phyloP scores from a whole-genome alignment of 2,329 filamentous ascomycete genomes.

The Calcarisporium arbuscula region DNA sequence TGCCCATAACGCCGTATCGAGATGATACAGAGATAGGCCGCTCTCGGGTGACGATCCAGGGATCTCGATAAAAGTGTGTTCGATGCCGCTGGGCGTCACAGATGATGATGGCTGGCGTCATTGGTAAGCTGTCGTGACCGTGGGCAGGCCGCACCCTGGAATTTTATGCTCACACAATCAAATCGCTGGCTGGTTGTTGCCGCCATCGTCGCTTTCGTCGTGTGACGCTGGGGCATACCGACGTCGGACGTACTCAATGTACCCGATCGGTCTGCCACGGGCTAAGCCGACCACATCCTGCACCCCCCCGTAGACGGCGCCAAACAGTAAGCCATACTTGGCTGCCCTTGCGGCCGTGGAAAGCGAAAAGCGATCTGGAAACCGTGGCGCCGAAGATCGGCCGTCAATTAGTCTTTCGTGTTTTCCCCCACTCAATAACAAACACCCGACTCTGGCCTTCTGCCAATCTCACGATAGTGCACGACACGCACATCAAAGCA shows the following conservation, averaged over 20 bases:
- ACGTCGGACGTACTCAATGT: constrained; percentile 60
- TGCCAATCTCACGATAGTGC: neutral
- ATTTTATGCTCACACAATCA: too few relatives aligned
- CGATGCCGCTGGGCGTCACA: too few relatives aligned
- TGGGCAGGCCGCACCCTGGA: too few relatives aligned
- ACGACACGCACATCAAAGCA: neutral
- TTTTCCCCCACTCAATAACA: constrained; percentile 16
- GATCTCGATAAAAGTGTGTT: too few relatives aligned
- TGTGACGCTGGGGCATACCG: constrained; percentile 22
- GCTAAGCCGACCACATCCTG: constrained; percentile 69
- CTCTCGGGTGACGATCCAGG: too few relatives aligned
- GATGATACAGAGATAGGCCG: too few relatives aligned
- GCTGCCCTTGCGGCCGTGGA: constrained; percentile 72
- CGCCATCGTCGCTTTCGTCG: constrained; percentile 9
- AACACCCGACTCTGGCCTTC: constrained; percentile 20
- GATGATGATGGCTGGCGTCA: too few relatives aligned
- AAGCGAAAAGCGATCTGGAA: constrained; percentile 69
- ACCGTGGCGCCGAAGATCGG: constrained; percentile 21
- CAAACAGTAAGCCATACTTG: constrained; percentile 71
- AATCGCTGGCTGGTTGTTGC: too few relatives aligned
- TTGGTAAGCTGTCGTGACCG: too few relatives aligned
- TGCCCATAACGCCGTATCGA: too few relatives aligned
- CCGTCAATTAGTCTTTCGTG: constrained; percentile 18
- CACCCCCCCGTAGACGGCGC: constrained; percentile 70
- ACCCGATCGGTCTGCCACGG: constrained; percentile 67